A percentile compares a stretch with the other conserved stretches of the same genome.
Conservation (phyloP, 2,329 filamentous ascomycete genomes). For the Grosmannia penicillata region DNA sequence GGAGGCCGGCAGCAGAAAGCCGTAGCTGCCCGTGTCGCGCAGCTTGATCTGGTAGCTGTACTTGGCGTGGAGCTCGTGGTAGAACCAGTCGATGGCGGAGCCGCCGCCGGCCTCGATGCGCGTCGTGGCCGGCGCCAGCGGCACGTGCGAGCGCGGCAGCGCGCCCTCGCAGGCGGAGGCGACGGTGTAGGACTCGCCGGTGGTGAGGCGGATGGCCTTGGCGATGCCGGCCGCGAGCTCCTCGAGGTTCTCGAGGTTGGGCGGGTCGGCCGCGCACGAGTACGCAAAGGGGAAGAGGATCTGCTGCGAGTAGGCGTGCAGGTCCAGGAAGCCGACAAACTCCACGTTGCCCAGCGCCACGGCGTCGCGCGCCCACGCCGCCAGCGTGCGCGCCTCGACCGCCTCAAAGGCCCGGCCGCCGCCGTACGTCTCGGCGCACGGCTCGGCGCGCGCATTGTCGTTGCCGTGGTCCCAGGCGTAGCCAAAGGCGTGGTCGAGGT, state of each 20-base stretch:
- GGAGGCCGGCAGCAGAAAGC: constrained; percentile 75
- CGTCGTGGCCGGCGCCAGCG: constrained; percentile 60
- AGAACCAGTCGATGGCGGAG: constrained; percentile 89
- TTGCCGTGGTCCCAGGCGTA: constrained; percentile 68
- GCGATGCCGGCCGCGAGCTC: constrained; percentile 79
- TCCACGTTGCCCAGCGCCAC: constrained; percentile 53
- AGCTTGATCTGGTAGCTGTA: constrained; percentile 93
- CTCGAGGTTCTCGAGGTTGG: constrained; percentile 80
- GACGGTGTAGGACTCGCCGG: constrained; percentile 61
- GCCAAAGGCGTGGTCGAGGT: constrained; percentile 76
- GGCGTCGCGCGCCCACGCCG: constrained; percentile 72
- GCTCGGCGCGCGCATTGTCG: constrained; percentile 48
- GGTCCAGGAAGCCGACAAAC: constrained; percentile 75
- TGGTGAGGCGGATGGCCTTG: constrained; percentile 74
- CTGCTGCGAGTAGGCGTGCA: constrained; percentile 93
- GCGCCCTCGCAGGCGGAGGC: constrained; percentile 79
- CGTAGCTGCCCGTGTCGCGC: constrained; percentile 84
- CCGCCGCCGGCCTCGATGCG: constrained; percentile 65
- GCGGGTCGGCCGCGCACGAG: constrained; percentile 63
- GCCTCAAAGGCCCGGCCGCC: constrained; percentile 74
- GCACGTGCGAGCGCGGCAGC: constrained; percentile 41
- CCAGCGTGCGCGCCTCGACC: constrained; percentile 59
- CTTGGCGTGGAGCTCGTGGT: constrained; percentile 66
- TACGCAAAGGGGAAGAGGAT: constrained; percentile 87
- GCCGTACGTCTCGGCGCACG: constrained; percentile 82